A percentile compares a stretch with the other conserved stretches of the same genome.
Conservation (phyloP, 805 yeast genomes). For the Zygotorulaspora sp. region DNA sequence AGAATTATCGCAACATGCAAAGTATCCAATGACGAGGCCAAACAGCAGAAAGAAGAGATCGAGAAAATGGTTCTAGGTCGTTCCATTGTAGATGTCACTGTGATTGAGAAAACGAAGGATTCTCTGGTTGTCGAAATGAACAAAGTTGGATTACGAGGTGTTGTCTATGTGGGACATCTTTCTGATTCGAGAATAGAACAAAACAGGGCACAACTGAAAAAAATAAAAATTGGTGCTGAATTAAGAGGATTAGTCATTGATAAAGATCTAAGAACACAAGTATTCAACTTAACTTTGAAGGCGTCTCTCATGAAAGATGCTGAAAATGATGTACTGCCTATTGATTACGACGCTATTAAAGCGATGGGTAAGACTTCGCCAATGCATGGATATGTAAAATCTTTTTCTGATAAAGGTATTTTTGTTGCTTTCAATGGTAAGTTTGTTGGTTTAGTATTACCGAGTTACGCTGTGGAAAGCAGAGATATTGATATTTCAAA, state of each 20-base stretch:
- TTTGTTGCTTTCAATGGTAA: slow-evolving; percentile 78
- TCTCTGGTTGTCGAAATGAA: slow-evolving; percentile 60
- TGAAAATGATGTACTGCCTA: slow-evolving; percentile 49
- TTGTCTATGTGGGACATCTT: slow-evolving; percentile 67
- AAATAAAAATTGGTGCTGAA: slow-evolving; percentile 55
- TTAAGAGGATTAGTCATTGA: slow-evolving; percentile 62
- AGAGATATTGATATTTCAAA: slow-evolving; percentile 50
- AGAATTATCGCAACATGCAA: slow-evolving; percentile 72
- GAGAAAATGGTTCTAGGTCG: slow-evolving; percentile 54
- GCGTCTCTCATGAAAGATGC: slow-evolving; percentile 64
- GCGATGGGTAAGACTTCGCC: slow-evolving; percentile 39
- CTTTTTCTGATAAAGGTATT: slow-evolving; percentile 73
- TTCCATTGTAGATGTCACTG: slow-evolving; percentile 51
- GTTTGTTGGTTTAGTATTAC: slow-evolving; percentile 77
- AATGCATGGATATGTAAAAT: slow-evolving; percentile 71
- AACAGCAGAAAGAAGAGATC: slow-evolving; percentile 45
- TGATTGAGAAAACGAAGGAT: slow-evolving; percentile 74
- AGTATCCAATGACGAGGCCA: slow-evolving; percentile 49
- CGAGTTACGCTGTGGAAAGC: slow-evolving; percentile 60
- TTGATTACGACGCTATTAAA: slow-evolving; percentile 52
- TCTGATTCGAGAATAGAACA: slow-evolving; percentile 74
- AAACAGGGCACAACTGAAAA: slow-evolving; percentile 60
- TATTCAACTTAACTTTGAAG: slow-evolving; percentile 62
- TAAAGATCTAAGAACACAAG: slow-evolving; percentile 55
- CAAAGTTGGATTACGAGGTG: slow-evolving; percentile 55